Evolutionary conservation across 768 basidiomycete genomes (phyloP), one percentile per base, ranked within the genome.

Genomic region (Lentinula boryana): DNA sequence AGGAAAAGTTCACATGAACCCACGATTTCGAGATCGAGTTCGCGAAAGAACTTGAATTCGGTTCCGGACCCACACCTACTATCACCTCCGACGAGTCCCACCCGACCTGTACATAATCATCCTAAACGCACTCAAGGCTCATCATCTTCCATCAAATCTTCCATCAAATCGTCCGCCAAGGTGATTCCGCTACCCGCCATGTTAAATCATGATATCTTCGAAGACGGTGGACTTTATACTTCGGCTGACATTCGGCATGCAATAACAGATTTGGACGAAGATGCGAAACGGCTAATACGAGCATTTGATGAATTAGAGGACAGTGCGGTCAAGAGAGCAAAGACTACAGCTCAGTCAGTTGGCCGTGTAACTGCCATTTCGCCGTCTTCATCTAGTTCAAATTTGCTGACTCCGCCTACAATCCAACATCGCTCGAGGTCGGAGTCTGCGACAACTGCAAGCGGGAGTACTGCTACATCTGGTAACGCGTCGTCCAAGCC

Each of bases 231-330:
- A 32, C 75, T 84, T 54, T 75, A 76, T 58, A 81, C 84, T 16
- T 72, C 82, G 53, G 78, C 77, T 58, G 81, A 84, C 41, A 83
- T 91, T 57, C 82, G 81, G 49, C 72, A 74, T 18, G 84, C 85
- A 60, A 87, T 92, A 57, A 76, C 80, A 60, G 69, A 74, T 2
- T 81, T 89, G 40, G 87, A 91, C 66, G 79, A 81, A 27, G 89
- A 91, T 66, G 83, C 81, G 10, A 73, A 78, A 33, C 75, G 84
- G 10, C 75, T 92, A 31, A 70, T 86, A 32, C 83, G 86, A 50
- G 88, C 88, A 6, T 91, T 91, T 65, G 81, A 83, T 60, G 79
- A 82, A 21, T 76, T 91, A 27, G 87, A 91, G 70, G 73, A 84
- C 36, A 82, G 75, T 53, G 80, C 84, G 21, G 66, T 84, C 5